Conservation (phyloP, 164 flowering plant species). For the Annona squamosa region DNA sequence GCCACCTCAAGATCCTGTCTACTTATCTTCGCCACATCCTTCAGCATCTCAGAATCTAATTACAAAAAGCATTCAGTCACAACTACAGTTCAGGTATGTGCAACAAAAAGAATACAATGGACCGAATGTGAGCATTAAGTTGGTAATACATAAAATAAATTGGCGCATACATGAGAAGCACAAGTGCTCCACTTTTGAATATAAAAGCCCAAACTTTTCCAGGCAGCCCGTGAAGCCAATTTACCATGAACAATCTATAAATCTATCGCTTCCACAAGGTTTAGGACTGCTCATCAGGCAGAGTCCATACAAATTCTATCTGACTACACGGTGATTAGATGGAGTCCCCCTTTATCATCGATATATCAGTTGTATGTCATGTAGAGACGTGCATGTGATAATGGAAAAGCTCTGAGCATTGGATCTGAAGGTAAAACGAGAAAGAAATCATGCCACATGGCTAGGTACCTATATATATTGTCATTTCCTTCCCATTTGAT, state of each 20-base stretch:
- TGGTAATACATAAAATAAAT: no score
- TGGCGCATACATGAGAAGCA: no score
- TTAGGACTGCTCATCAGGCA: no score
- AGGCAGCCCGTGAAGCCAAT: neutral
- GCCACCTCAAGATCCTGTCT: slow-evolving; percentile 95
- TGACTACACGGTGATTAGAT: no score
- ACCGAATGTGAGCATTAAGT: no score
- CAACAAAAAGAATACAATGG: neutral
- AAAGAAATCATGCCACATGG: neutral
- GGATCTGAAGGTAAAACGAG: neutral
- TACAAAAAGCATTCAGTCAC: neutral
- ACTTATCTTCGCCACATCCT: slow-evolving; percentile 51
- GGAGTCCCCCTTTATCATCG: no score
- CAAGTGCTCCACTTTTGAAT: neutral
- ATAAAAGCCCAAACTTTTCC: neutral
- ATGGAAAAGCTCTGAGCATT: neutral
- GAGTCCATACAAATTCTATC: no score
- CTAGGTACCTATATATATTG: slow-evolving; percentile 46
- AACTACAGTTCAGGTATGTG: neutral
- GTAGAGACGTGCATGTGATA: neutral
- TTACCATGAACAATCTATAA: no score
- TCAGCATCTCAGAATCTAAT: slow-evolving; percentile 66
- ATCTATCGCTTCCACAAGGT: no score
- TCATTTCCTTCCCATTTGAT: slow-evolving; percentile 41
- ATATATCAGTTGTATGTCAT: neutral